Percentiles rank a stretch among this genome's conserved stretches.
phyloP scores from a whole-genome alignment of 2,329 filamentous ascomycete species.

The Calonectria montana region DNA sequence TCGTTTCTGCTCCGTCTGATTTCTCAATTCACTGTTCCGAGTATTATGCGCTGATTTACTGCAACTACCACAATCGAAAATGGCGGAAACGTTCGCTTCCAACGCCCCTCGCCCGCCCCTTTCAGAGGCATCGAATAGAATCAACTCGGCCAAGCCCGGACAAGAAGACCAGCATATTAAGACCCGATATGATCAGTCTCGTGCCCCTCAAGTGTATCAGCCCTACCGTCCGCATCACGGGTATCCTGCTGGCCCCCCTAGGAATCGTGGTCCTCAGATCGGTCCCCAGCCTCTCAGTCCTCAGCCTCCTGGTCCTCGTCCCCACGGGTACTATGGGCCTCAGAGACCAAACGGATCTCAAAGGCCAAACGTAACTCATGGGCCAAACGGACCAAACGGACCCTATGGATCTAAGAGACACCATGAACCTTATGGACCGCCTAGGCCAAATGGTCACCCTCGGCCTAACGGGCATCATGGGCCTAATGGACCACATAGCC shows the following conservation, averaged over 20 bases:
- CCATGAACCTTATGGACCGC: not conserved
- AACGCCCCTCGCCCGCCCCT: conserved; percentile 53
- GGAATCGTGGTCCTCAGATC: conserved; percentile 27
- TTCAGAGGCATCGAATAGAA: conserved; percentile 59
- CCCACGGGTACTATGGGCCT: conserved; percentile 19
- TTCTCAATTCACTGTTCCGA: conserved; percentile 25
- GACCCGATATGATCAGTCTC: conserved; percentile 42
- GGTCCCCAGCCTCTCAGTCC: conserved; percentile 5
- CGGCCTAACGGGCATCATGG: not conserved
- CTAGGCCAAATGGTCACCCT: not conserved
- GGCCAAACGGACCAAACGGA: not conserved
- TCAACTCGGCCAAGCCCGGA: conserved; percentile 54
- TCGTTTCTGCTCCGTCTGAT: conserved; percentile 25
- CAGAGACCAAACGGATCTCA: not conserved
- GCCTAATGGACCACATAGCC: not conserved
- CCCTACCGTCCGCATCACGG: conserved; percentile 27
- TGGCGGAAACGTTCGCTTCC: conserved; percentile 48
- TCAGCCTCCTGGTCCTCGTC: conserved; percentile 32
- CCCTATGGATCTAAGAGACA: not conserved
- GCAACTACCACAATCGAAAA: conserved; percentile 36
- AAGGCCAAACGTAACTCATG: not conserved
- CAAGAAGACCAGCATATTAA: conserved; percentile 45
- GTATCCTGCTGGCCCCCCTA: conserved; percentile 30
- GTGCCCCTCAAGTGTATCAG: conserved; percentile 26
- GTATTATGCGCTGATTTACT: conserved; percentile 51